A percentile compares a stretch with the other conserved stretches of the same genome.
phyloP scores from a whole-genome alignment of 257 asterid species.

The Solanum gracilifrons region DNA sequence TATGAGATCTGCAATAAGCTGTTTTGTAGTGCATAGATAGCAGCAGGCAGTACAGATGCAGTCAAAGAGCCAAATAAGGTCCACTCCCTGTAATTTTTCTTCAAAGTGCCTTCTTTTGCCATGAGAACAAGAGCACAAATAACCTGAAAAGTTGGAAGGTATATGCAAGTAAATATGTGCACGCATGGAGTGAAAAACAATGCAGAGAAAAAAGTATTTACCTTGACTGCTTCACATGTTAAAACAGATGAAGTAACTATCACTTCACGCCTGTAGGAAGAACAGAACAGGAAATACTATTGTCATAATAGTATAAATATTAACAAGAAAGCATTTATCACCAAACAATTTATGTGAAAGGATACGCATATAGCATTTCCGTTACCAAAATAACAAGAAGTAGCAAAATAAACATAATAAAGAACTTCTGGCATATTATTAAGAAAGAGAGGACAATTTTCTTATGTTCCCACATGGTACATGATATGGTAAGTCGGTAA shows the following conservation, averaged over 20 bases:
- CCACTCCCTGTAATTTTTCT: conserved; percentile 62
- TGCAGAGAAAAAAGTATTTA: conserved; percentile 12
- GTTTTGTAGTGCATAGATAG: conserved; percentile 89
- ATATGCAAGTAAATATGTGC: neutral
- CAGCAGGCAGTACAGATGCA: conserved; percentile 96
- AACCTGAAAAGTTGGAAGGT: conserved; percentile 37
- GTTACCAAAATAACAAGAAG: neutral
- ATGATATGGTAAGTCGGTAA: neutral
- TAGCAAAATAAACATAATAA: neutral
- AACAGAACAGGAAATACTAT: conserved; percentile 1
- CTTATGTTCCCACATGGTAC: neutral
- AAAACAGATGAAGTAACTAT: conserved; percentile 84
- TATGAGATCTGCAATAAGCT: conserved; percentile 93
- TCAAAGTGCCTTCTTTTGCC: conserved; percentile 69
- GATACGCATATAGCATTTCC: neutral
- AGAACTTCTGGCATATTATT: neutral
- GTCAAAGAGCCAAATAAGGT: conserved; percentile 74
- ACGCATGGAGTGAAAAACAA: neutral
- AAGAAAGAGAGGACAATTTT: neutral
- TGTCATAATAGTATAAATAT: neutral
- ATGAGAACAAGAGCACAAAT: conserved; percentile 71
- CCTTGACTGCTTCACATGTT: conserved; percentile 86
- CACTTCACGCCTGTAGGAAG: conserved; percentile 74
- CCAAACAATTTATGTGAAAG: neutral
- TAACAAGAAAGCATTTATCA: neutral